Evolutionary conservation across 1,284 basidiomycete species (phyloP), one percentile per base, ranked within the genome.

Genomic region (Trametes sp.): DNA sequence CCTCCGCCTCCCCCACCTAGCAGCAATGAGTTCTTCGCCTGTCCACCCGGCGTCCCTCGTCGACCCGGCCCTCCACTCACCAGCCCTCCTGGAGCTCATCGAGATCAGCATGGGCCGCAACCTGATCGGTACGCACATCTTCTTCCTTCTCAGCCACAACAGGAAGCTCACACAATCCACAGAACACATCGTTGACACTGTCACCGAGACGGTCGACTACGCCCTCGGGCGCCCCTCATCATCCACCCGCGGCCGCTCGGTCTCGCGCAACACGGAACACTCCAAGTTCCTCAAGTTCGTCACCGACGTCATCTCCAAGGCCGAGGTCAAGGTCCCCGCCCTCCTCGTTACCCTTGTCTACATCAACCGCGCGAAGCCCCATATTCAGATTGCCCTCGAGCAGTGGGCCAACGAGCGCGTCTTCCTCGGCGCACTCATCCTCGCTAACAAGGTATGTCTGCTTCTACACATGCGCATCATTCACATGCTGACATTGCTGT

Each of bases 361-460:
- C 74, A 86, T 92, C 71, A 80, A 87, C 76, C 77, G 90, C 60
- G 89, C 89, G 2, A 87, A 86, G 68, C 87, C 88, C 8, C 87
- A 91, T 75, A 80, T 91, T 45, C 86, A 89, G 71, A 91, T 91
- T 66, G 88, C 88, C 14, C 78, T 90, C 66, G 88, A 90, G 73
- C 86, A 91, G 69, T 91, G 89, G 89, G 89, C 89, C n/a, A 81
- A 87, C 53, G 90, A 91, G 74, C 84, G 89, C 60, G 89, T 91
- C 24, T 90, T 91, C 75, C 81, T 91, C 42, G 89, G 89, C 57
- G 87, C 89, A 35, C 73, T 92, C 66, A 90, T 91, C 73, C 78
- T 84, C 44, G 89, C 89, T 7, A 87, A 86, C 77, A 91, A 91
- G 82, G 89, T 89, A 75, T 72, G 81, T 76, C 57, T 49, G 23